A percentile compares a stretch with the other conserved stretches of the same genome.
Evolutionary conservation across 768 basidiomycete genomes (phyloP).

Genomic region (Phlebiopsis gigantea): DNA sequence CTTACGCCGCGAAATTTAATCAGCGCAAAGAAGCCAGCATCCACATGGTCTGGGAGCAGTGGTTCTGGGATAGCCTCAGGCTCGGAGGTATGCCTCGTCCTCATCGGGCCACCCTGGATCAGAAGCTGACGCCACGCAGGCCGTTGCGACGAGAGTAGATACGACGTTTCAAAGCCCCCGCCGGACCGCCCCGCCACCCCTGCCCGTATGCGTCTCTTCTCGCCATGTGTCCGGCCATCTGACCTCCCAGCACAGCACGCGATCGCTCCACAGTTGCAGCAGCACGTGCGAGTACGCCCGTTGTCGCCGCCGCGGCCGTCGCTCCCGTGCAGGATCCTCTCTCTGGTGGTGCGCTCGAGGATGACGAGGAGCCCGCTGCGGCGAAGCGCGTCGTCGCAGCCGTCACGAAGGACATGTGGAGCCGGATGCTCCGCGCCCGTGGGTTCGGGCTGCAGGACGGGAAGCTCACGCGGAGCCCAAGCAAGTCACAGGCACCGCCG

Average conservation of each 20-base stretch:
- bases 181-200: slow-evolving; percentile 44
- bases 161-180: slow-evolving; percentile 54
- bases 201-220: slow-evolving; percentile 6
- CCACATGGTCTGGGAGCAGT: slow-evolving; percentile 87
- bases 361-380: slow-evolving; percentile 54
- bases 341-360: slow-evolving; percentile 14
- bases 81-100: slow-evolving; percentile 36
- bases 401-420: slow-evolving; percentile 66
- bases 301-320: slow-evolving; percentile 5
- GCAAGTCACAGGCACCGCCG: slow-evolving; percentile 32
- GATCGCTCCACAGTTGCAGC: too few species aligned
- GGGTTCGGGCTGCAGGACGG: slow-evolving; percentile 61
- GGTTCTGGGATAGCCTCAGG: slow-evolving; percentile 91
- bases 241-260: neutral
- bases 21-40: slow-evolving; percentile 65
- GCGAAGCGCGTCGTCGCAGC: slow-evolving; percentile 53
- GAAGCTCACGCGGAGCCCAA: slow-evolving; percentile 57
- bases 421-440: slow-evolving; percentile 57
- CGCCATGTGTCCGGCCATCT: neutral
- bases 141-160: slow-evolving; percentile 57
- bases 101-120: too few species aligned
- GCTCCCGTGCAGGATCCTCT: slow-evolving; percentile 5
- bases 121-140: slow-evolving; percentile 33
- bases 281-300: slow-evolving; percentile 9
- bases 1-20: slow-evolving; percentile 73